Base-by-base conservation (phyloP, 176 grass and related monocot genomes). In the Alloteropsis semialata region DNA sequence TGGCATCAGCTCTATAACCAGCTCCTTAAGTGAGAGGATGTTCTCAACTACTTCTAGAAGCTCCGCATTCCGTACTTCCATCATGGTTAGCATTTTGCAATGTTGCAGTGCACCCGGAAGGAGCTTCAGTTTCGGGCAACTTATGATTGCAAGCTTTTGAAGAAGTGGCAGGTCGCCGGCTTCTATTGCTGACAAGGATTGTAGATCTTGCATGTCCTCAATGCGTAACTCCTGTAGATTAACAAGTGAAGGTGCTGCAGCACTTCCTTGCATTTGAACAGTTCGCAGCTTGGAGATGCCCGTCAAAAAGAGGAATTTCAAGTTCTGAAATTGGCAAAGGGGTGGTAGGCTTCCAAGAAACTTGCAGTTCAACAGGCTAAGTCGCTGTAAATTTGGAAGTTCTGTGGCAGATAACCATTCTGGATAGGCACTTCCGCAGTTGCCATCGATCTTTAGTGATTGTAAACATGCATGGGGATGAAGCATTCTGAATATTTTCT, bases 361-460 rank as follows among this genome's bases (percentile, higher is more conserved):
- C 24, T 43, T 19, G 50, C 15, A 81, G 61, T 58, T 62, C 27
- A 69, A 21, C 41, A 80, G 79, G 58, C 51, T 71, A 34, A 85
- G 69, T 55, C 54, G 77, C 32, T 59, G 60, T 5, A 76, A 33
- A 73, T 81, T 67, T 51, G 58, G 59, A 69, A 80, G 82, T 2
- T 18, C 11, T 8, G 45, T 21, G 18, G 17, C 79, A n/a, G 24
- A 81, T 22, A 81, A 30, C 86, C 86, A 88, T 51, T 33, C 32
- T 17, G 86, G 86, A 74, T 83, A 57, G 10, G 27, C 51, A 70
- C 30, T 22, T 45, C 72, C 86, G 25, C 53, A 54, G 10, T 83
- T 83, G 10, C 65, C 65, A 54, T 42, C 72, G 37, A 88, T 77
- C 48, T 88, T 76, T 4, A 88, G 79, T 11, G 58, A 82, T 45